Percentiles rank a stretch among this genome's conserved stretches.
Conservation (phyloP, 495 filamentous ascomycete species). For the Clavariopsis aquatica region DNA sequence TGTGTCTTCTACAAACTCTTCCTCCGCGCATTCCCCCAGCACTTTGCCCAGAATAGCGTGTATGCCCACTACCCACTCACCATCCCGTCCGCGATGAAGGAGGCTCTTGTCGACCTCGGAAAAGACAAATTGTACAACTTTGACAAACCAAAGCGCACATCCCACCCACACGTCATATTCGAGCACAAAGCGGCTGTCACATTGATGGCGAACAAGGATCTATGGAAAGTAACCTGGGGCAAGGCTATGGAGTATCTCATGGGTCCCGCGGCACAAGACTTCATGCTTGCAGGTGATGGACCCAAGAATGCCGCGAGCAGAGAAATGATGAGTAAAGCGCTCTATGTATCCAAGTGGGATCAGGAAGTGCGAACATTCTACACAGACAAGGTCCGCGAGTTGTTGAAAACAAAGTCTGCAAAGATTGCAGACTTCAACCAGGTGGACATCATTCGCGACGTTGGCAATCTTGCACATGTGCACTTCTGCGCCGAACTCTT, state of each 20-base stretch:
- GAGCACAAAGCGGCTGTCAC: constrained; percentile 53
- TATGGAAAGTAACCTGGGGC: constrained; percentile 61
- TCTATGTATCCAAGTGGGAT: constrained; percentile 57
- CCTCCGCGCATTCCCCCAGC: constrained; percentile 60
- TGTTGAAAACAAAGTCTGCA: constrained; percentile 54
- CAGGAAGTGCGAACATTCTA: constrained; percentile 56
- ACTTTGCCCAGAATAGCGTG: constrained; percentile 58
- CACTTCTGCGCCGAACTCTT: constrained; percentile 64
- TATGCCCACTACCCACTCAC: constrained; percentile 64
- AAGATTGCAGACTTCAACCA: constrained; percentile 58
- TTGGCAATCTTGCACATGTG: constrained; percentile 62
- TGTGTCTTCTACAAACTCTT: constrained; percentile 64
- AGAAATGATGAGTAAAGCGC: constrained; percentile 50
- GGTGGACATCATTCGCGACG: constrained; percentile 63
- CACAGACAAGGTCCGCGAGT: constrained; percentile 53
- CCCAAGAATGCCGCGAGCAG: constrained; percentile 52
- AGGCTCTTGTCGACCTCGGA: constrained; percentile 53
- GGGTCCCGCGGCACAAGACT: constrained; percentile 50
- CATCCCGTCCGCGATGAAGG: constrained; percentile 56
- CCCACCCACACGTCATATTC: constrained; percentile 48
- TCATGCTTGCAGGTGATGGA: constrained; percentile 58
- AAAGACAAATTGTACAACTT: constrained; percentile 55
- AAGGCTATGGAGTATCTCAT: constrained; percentile 56
- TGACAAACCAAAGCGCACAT: constrained; percentile 47
- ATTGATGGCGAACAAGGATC: constrained; percentile 53